Evolutionary conservation across 805 yeast genomes (phyloP), one percentile per base, ranked within the genome.

Genomic region (Priceomyces haplophilus): DNA sequence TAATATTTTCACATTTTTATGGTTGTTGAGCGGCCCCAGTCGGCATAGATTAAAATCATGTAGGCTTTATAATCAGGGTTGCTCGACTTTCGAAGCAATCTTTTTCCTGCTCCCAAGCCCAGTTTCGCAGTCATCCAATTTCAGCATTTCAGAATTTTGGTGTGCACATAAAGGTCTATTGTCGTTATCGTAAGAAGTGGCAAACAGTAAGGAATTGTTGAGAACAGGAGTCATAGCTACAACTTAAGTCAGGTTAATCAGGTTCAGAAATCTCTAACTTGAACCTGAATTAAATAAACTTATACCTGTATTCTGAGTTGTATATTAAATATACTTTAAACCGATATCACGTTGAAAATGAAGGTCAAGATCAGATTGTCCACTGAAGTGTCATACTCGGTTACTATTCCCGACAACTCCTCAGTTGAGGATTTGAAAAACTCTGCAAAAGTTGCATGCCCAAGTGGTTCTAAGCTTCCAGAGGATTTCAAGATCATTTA

Each of bases 381-480:
- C 18, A 70, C 77, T 17, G 77, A 73, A 38, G 50, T 59, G 37
- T 62, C 71, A 10, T 75, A 68, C 55, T 52, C 69, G 19, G 66
- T 78, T 45, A 72, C 78, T n/a, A 61, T 77, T 23, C 76, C 81
- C 8, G 74, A 74, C 44, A 70, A 73, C 53, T 64, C 80, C 38
- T 71, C 81, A 1, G 80, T 76, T 30, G 75, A 68, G 30, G 80
- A 77, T 47, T 65, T 79, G 48, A 68, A 71, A 41, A 62, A 64
- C 35, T 68, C 77, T 5, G 74, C 79, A 16, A 61, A 67, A 39
- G 74, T 71, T 19, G 71, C 73, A 4, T 59, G 70, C 34, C 70
- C 72, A 12, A 42, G 49, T n/a, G 40, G 52, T 15, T 50, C 58
- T 29, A 56, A 56, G 41, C 54, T 69, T 37, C 75, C 75, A 3